phyloP scores from a whole-genome alignment of 805 yeast genomes.

The Starmerella bacillaris region DNA sequence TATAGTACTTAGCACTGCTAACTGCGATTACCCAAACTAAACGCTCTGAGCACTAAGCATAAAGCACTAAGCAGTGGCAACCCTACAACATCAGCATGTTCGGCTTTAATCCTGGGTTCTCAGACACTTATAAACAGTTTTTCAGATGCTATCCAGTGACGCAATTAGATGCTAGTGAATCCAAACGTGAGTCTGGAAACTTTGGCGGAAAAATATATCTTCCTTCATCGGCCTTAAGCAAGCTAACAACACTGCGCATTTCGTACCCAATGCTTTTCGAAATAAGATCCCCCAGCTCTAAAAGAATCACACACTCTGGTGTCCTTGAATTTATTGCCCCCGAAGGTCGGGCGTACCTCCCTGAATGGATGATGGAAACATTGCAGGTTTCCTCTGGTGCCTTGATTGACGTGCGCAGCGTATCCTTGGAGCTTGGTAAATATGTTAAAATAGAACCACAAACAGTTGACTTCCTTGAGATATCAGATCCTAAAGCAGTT shows the following conservation, averaged over 20 bases:
- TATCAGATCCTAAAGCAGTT: slow-evolving; percentile 91
- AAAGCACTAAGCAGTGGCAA: too few species aligned
- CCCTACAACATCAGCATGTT: too few species aligned
- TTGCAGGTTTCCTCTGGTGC: slow-evolving; percentile 59
- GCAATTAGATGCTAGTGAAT: slow-evolving; percentile 63
- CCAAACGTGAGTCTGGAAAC: slow-evolving; percentile 45
- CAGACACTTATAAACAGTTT: slow-evolving; percentile 52
- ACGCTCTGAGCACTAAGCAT: too few species aligned
- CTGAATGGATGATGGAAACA: slow-evolving; percentile 91
- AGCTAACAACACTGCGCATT: slow-evolving; percentile 71
- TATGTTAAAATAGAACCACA: slow-evolving; percentile 94
- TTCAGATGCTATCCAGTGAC: slow-evolving; percentile 84
- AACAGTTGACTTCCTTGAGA: slow-evolving; percentile 78
- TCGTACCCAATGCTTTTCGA: slow-evolving; percentile 93
- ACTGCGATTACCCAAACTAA: too few species aligned
- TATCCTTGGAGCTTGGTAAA: slow-evolving; percentile 68
- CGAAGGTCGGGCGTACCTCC: slow-evolving; percentile 87
- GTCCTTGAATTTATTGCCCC: slow-evolving; percentile 93
- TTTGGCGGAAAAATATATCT: slow-evolving; percentile 90
- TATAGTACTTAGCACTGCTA: too few species aligned
- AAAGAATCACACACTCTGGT: slow-evolving; percentile 63
- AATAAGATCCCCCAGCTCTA: slow-evolving; percentile 41
- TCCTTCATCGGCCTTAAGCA: slow-evolving; percentile 83
- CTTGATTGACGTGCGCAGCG: slow-evolving; percentile 47
- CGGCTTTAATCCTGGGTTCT: too few species aligned